These are phyloP conservation scores for Pleurozium schreberi DNA, from an alignment of 225 moss, liverwort and hornwort species.

Conservation along the genomic window DNA sequence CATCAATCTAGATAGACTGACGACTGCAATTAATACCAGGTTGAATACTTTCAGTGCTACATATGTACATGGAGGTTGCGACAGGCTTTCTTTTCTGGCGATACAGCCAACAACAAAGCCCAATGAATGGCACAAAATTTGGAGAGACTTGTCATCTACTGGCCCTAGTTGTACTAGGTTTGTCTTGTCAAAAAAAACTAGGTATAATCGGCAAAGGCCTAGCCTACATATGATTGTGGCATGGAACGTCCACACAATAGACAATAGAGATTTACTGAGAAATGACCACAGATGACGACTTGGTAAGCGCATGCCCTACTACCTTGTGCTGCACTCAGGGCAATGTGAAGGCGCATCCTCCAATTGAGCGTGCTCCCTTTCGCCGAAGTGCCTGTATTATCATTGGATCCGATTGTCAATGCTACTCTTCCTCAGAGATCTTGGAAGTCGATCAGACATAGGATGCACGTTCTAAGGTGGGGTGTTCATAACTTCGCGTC, in stretches of 20 bases:
- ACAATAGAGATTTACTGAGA: accelerated
- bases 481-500: neutral
- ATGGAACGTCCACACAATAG: neutral
- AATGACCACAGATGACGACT: neutral
- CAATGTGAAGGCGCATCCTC: neutral
- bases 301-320: neutral
- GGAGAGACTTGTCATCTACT: neutral
- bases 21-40: neutral
- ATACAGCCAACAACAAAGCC: neutral
- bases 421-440: neutral
- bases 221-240: neutral
- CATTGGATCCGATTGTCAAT: neutral
- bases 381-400: neutral
- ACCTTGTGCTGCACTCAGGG: neutral
- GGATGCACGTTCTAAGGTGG: neutral
- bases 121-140: neutral
- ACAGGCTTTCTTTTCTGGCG: too few relatives aligned
- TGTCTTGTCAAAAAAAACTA: too few relatives aligned
- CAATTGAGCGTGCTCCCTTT: neutral
- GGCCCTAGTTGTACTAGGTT: too few relatives aligned
- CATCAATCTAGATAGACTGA: neutral
- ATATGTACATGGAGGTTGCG: neutral
- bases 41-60: neutral
- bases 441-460: neutral
- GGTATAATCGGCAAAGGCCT: neutral